Evolutionary conservation across 768 basidiomycete genomes (phyloP).

Genomic region (Russula virescens): DNA sequence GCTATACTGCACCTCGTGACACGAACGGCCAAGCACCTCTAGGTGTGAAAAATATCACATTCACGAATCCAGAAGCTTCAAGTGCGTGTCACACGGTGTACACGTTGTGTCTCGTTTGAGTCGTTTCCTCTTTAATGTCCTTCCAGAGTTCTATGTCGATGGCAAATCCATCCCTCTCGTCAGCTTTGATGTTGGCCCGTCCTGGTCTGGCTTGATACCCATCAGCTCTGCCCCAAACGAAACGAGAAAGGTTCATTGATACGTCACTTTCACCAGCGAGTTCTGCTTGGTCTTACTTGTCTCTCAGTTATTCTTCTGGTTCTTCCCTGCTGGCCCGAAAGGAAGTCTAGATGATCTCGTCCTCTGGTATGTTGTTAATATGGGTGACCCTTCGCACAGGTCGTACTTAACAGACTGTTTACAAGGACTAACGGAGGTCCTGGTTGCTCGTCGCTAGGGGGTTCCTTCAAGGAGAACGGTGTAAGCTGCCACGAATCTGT

Average conservation of each 20-base stretch:
- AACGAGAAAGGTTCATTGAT: conserved; percentile 51
- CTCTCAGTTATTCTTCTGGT: conserved; percentile 72
- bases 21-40: not conserved
- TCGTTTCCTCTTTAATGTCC: not conserved
- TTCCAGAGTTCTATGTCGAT: conserved; percentile 62
- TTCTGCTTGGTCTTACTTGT: not conserved
- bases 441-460: conserved; percentile 70
- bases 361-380: conserved; percentile 49
- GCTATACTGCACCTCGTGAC: too few relatives aligned
- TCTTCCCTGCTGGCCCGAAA: conserved; percentile 71
- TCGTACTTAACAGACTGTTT: not conserved
- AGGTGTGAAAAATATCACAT: conserved; percentile 59
- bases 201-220: conserved; percentile 69
- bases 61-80: conserved; percentile 59
- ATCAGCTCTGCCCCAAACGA: conserved; percentile 57
- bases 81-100: conserved; percentile 35
- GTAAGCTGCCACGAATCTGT: conserved; percentile 36
- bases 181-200: conserved; percentile 68
- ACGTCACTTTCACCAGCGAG: not conserved
- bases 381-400: not conserved
- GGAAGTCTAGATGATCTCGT: conserved; percentile 69
- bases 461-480: conserved; percentile 68
- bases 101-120: too few relatives aligned
- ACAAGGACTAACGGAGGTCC: conserved; percentile 76
- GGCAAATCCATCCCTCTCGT: conserved; percentile 61